Percentiles rank a stretch among this genome's conserved stretches.
phyloP scores from a whole-genome alignment of 441 rosid genomes.

The Pelargonium citronellum region DNA sequence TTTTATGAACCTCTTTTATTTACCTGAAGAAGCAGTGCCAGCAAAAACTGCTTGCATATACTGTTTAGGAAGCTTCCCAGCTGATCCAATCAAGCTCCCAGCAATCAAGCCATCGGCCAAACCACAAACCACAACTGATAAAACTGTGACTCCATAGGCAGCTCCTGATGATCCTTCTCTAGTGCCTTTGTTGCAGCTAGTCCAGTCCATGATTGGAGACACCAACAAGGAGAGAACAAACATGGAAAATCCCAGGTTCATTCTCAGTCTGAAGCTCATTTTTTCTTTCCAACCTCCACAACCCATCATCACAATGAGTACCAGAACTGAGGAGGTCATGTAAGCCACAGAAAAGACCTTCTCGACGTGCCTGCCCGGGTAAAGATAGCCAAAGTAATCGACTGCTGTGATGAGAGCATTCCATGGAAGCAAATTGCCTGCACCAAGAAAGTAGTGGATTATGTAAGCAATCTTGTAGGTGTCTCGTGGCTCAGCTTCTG shows the following conservation, averaged over 20 bases:
- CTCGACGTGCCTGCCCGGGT: slow-evolving; percentile 58
- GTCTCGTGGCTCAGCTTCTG: slow-evolving; percentile 39
- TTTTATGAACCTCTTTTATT: no score
- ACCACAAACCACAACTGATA: slow-evolving; percentile 62
- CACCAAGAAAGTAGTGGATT: slow-evolving; percentile 82
- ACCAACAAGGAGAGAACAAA: slow-evolving; percentile 60
- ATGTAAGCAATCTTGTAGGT: slow-evolving; percentile 58
- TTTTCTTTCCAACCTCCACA: slow-evolving; percentile 52
- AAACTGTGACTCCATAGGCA: slow-evolving; percentile 43
- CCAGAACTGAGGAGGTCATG: slow-evolving; percentile 65
- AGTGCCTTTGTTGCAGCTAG: slow-evolving; percentile 23
- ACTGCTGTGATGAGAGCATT: slow-evolving; percentile 83
- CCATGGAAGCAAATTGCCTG: slow-evolving; percentile 91
- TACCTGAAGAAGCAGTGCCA: slow-evolving; percentile 95
- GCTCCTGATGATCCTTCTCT: slow-evolving; percentile 23
- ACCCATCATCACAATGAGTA: slow-evolving; percentile 47
- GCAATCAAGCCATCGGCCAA: slow-evolving; percentile 75
- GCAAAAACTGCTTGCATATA: slow-evolving; percentile 96
- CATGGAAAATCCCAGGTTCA: slow-evolving; percentile 80
- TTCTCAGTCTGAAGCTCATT: slow-evolving; percentile 45
- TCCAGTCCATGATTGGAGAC: slow-evolving; percentile 60
- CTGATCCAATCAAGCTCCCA: slow-evolving; percentile 76
- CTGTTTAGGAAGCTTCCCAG: slow-evolving; percentile 72
- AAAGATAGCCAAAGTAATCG: slow-evolving; percentile 67
- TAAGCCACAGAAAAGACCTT: slow-evolving; percentile 80